Conservation (phyloP, 495 filamentous ascomycete genomes). For the Talaromyces ruber region DNA sequence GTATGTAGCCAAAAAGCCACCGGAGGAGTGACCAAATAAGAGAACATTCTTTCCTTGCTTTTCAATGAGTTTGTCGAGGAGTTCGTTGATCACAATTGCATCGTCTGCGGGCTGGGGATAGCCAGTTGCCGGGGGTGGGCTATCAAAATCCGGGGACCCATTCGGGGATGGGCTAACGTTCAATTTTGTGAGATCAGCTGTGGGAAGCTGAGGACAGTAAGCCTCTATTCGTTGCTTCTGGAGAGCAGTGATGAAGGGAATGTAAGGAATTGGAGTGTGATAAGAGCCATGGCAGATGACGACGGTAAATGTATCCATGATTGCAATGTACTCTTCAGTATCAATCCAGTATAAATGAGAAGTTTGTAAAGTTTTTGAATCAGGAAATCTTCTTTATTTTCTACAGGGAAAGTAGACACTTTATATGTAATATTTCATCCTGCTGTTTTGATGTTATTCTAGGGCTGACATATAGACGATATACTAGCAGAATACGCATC, state of each 20-base stretch:
- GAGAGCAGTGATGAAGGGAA: slow-evolving; percentile 10
- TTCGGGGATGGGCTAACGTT: background rate
- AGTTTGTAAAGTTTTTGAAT: too few relatives aligned
- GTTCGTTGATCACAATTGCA: background rate
- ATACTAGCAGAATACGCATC: background rate
- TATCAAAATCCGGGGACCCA: background rate
- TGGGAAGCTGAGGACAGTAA: background rate
- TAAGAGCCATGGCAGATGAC: slow-evolving; percentile 21
- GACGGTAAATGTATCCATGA: background rate
- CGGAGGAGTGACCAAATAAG: background rate
- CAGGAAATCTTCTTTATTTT: too few relatives aligned
- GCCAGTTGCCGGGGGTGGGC: background rate
- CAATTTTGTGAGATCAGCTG: background rate
- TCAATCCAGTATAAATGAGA: too few relatives aligned
- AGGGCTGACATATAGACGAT: background rate
- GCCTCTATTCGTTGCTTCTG: background rate
- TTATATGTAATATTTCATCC: background rate
- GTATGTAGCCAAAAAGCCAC: background rate
- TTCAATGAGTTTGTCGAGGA: background rate
- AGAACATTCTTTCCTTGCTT: background rate
- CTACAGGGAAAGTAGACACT: background rate
- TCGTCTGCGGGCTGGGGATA: background rate
- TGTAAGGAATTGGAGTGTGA: slow-evolving; percentile 19
- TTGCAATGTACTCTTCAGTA: background rate
- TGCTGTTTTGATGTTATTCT: background rate